Evolutionary conservation across 2,329 filamentous ascomycete species (phyloP).

Genomic region (Fusarium algeriense): DNA sequence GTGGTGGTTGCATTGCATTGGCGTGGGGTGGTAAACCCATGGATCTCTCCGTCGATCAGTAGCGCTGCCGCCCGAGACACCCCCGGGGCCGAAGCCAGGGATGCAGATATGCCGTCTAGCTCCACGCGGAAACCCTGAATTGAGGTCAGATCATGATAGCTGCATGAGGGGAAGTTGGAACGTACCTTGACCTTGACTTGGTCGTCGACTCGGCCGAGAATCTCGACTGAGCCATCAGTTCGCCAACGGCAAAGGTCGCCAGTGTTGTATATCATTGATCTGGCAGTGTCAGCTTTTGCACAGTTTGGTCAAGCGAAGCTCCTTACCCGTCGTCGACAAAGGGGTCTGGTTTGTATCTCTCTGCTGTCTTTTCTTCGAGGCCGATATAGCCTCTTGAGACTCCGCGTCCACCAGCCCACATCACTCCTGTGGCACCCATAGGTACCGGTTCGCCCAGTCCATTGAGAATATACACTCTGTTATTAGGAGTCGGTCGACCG

Average conservation of each 20-base stretch:
- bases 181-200: constrained; percentile 70
- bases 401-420: constrained; percentile 69
- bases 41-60: constrained; percentile 61
- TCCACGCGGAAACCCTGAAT: constrained; percentile 69
- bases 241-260: constrained; percentile 70
- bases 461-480: constrained; percentile 64
- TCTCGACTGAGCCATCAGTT: constrained; percentile 65
- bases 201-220: constrained; percentile 69
- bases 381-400: constrained; percentile 69
- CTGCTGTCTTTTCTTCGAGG: constrained; percentile 62
- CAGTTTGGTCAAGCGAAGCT: no score
- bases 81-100: constrained; percentile 59
- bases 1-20: constrained; percentile 54
- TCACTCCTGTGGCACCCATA: constrained; percentile 61
- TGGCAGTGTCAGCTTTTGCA: constrained; percentile 11
- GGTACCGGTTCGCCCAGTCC: constrained; percentile 57
- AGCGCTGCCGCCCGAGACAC: constrained; percentile 63
- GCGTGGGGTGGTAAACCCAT: constrained; percentile 62
- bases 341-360: constrained; percentile 62
- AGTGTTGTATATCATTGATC: constrained; percentile 66
- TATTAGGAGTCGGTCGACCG: constrained; percentile 64
- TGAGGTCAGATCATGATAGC: constrained; percentile 5
- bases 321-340: constrained; percentile 65
- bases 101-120: constrained; percentile 68
- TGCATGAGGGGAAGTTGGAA: neutral